These are phyloP conservation scores for Suillus lakei DNA, from an alignment of 768 basidiomycete species.

Conservation along the genomic window DNA sequence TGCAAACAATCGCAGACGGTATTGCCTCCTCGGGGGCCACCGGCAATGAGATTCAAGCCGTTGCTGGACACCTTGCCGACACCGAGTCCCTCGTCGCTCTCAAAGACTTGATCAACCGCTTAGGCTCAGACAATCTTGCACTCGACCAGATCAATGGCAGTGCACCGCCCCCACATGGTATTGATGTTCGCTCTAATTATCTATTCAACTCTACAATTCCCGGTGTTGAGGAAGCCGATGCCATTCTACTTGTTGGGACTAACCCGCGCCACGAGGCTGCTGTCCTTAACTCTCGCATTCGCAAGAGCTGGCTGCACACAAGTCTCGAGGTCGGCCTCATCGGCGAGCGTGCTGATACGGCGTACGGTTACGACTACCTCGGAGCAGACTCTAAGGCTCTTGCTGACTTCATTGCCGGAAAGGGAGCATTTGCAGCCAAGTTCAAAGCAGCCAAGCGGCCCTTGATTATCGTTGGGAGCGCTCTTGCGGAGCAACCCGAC, in stretches of 20 bases:
- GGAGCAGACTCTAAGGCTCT: conserved; percentile 79
- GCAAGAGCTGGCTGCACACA: conserved; percentile 92
- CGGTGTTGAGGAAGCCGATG: conserved; percentile 90
- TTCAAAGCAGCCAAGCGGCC: conserved; percentile 91
- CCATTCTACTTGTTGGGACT: conserved; percentile 90
- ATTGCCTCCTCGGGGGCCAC: conserved; percentile 79
- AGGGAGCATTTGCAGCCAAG: conserved; percentile 79
- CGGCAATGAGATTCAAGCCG: conserved; percentile 92
- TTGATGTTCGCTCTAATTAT: conserved; percentile 95
- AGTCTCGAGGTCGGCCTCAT: conserved; percentile 87
- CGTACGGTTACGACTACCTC: conserved; percentile 93
- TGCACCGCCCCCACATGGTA: conserved; percentile 72
- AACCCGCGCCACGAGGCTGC: conserved; percentile 98
- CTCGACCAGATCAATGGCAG: conserved; percentile 76
- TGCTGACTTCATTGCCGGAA: conserved; percentile 77
- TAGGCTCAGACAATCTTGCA: conserved; percentile 93
- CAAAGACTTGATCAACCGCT: conserved; percentile 90
- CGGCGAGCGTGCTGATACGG: conserved; percentile 88
- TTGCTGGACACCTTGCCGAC: conserved; percentile 93
- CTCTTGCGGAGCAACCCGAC: conserved; percentile 83
- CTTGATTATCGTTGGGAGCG: conserved; percentile 91
- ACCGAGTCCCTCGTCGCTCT: conserved; percentile 92
- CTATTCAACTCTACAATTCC: conserved; percentile 94
- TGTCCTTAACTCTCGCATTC: conserved; percentile 94
- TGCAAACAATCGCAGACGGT: conserved; percentile 79